These are phyloP conservation scores for Magnaporthales sp. DNA, from an alignment of 2,329 filamentous ascomycete genomes.

Conservation along the genomic window DNA sequence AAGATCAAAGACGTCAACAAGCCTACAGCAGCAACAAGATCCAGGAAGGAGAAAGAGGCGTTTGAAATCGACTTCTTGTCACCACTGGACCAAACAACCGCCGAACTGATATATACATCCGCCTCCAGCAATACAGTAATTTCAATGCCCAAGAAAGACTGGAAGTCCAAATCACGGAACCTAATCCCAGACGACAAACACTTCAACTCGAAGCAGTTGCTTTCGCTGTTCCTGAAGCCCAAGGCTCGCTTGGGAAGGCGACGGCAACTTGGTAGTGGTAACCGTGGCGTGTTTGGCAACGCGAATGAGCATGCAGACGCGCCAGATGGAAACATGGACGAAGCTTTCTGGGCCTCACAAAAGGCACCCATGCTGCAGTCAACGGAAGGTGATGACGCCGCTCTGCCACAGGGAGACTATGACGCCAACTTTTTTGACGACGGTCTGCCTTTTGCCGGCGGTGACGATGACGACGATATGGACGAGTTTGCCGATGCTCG, in stretches of 20 bases:
- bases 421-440: slow-evolving; percentile 98
- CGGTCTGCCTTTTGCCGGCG: slow-evolving; percentile 59
- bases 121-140: slow-evolving; percentile 75
- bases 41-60: slow-evolving; percentile 89
- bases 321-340: slow-evolving; percentile 74
- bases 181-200: slow-evolving; percentile 95
- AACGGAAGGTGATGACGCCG: slow-evolving; percentile 40
- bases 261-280: slow-evolving; percentile 37
- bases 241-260: slow-evolving; percentile 73
- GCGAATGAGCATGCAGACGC: slow-evolving; percentile 29
- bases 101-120: slow-evolving; percentile 72
- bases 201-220: slow-evolving; percentile 86
- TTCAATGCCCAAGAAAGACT: slow-evolving; percentile 83
- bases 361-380: slow-evolving; percentile 36
- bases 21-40: slow-evolving; percentile 48
- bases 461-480: slow-evolving; percentile 62
- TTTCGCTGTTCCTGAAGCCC: slow-evolving; percentile 89
- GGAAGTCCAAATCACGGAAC: slow-evolving; percentile 89
- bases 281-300: slow-evolving; percentile 25
- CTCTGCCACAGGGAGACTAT: slow-evolving; percentile 66
- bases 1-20: slow-evolving; percentile 78
- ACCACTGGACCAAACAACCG: slow-evolving; percentile 60
- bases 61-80: slow-evolving; percentile 89
- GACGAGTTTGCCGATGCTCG: slow-evolving; percentile 71
- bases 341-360: slow-evolving; percentile 85